These are phyloP conservation scores for Picea abies DNA, from an alignment of 83 land plant species.

Conservation along the genomic window DNA sequence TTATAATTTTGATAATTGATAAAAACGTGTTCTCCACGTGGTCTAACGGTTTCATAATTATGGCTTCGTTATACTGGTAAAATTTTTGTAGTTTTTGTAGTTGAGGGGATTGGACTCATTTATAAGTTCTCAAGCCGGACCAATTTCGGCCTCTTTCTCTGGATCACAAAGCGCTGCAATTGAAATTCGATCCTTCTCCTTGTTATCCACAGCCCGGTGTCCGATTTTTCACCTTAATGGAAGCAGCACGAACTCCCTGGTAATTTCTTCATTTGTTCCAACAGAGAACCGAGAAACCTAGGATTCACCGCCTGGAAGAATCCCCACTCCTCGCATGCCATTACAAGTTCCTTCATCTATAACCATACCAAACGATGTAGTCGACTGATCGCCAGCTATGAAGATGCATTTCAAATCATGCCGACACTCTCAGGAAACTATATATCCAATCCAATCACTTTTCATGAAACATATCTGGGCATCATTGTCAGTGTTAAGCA, in stretches of 20 bases:
- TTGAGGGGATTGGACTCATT: slow-evolving; percentile 10
- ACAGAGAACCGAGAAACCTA: slow-evolving; percentile 19
- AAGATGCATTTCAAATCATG: too few species aligned
- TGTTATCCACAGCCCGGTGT: slow-evolving; percentile 30
- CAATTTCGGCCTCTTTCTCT: slow-evolving; percentile 40
- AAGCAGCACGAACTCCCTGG: slow-evolving; percentile 32
- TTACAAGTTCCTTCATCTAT: slow-evolving; percentile 20
- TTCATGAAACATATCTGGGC: too few species aligned
- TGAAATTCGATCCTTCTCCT: slow-evolving; percentile 39
- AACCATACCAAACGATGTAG: too few species aligned
- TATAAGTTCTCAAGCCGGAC: slow-evolving; percentile 36
- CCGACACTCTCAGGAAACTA: too few species aligned
- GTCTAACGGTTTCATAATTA: too few species aligned
- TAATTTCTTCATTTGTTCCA: slow-evolving; percentile 26
- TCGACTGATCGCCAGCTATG: too few species aligned
- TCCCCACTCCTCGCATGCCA: too few species aligned
- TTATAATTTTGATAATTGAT: too few species aligned
- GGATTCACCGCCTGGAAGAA: slow-evolving; percentile 30
- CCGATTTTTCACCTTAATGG: slow-evolving; percentile 40
- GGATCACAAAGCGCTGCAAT: slow-evolving; percentile 68
- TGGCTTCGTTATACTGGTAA: too few species aligned
- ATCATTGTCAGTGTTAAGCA: too few species aligned
- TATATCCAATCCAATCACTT: too few species aligned
- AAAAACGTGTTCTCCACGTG: too few species aligned
- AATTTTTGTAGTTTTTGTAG: not conserved